Evolutionary conservation across 345 rosid species (phyloP).

Genomic region (Camelina sativa): DNA sequence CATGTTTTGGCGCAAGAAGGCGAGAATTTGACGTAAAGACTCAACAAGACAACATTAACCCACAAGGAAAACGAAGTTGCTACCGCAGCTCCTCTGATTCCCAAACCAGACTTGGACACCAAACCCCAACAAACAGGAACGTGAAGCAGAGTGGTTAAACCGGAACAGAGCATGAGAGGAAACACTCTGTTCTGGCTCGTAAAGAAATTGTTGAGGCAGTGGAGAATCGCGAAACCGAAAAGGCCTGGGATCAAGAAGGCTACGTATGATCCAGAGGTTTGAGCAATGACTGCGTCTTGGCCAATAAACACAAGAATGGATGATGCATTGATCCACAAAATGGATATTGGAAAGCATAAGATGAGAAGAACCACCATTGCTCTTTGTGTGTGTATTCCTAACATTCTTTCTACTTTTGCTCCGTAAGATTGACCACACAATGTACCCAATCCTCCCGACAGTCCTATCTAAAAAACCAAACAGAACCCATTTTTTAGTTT

Average conservation of each 20-base stretch:
- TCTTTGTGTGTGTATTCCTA: conserved; percentile 70
- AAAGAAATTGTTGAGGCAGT: conserved; percentile 62
- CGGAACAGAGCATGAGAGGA: conserved; percentile 67
- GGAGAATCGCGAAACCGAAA: conserved; percentile 65
- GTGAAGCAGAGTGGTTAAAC: conserved; percentile 54
- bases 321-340: conserved; percentile 62
- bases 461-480: too few species aligned
- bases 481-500: too few species aligned
- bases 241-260: conserved; percentile 64
- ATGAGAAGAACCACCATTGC: conserved; percentile 63
- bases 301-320: conserved; percentile 51
- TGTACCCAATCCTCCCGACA: conserved; percentile 50
- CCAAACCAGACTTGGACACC: conserved; percentile 59
- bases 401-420: conserved; percentile 59
- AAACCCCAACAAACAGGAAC: conserved; percentile 58
- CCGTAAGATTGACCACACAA: conserved; percentile 80
- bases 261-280: conserved; percentile 57
- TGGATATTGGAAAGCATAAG: conserved; percentile 61
- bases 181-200: conserved; percentile 65
- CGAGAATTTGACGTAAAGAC: conserved; percentile 60
- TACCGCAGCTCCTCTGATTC: conserved; percentile 69
- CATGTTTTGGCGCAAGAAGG: conserved; percentile 61
- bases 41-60: conserved; percentile 61
- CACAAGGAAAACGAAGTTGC: conserved; percentile 63
- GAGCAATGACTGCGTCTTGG: conserved; percentile 57